These are phyloP conservation scores for Tricholomella constricta DNA, from an alignment of 768 basidiomycete genomes.

Conservation along the genomic window DNA sequence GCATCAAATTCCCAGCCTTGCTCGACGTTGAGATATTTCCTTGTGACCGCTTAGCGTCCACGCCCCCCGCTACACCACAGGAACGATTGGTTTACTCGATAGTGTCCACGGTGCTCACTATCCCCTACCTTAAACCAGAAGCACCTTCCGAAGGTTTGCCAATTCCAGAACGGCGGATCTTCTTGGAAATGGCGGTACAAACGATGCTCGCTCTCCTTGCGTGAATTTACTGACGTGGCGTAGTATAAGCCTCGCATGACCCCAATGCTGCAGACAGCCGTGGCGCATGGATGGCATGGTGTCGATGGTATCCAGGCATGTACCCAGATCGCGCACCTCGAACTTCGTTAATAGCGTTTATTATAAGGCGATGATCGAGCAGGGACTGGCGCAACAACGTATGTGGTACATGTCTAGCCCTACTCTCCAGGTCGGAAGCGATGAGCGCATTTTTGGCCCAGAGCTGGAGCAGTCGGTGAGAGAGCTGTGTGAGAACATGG, in stretches of 20 bases:
- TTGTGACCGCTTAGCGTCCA: slow-evolving; percentile 20
- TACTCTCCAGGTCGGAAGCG: slow-evolving; percentile 16
- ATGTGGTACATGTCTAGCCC: slow-evolving; percentile 32
- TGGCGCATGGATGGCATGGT: slow-evolving; percentile 35
- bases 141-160: slow-evolving; percentile 20
- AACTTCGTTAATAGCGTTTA: not conserved
- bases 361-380: slow-evolving; percentile 36
- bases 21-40: not conserved
- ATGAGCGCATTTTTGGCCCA: slow-evolving; percentile 13
- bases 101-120: slow-evolving; percentile 29
- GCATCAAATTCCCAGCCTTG: not conserved
- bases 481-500: slow-evolving; percentile 19
- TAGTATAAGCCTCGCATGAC: slow-evolving; percentile 35
- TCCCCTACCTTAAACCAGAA: slow-evolving; percentile 27
- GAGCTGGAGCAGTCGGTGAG: slow-evolving; percentile 14
- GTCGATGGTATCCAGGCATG: slow-evolving; percentile 31
- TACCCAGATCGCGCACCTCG: not conserved
- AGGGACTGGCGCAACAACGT: slow-evolving; percentile 40
- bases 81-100: slow-evolving; percentile 37
- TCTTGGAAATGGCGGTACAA: slow-evolving; percentile 36
- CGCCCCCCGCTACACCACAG: slow-evolving; percentile 26
- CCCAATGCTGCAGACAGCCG: slow-evolving; percentile 33
- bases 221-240: not conserved
- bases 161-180: slow-evolving; percentile 30
- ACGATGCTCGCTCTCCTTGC: not conserved